Conservation (phyloP, 2,329 filamentous ascomycete genomes). For the Didymella glomerata region DNA sequence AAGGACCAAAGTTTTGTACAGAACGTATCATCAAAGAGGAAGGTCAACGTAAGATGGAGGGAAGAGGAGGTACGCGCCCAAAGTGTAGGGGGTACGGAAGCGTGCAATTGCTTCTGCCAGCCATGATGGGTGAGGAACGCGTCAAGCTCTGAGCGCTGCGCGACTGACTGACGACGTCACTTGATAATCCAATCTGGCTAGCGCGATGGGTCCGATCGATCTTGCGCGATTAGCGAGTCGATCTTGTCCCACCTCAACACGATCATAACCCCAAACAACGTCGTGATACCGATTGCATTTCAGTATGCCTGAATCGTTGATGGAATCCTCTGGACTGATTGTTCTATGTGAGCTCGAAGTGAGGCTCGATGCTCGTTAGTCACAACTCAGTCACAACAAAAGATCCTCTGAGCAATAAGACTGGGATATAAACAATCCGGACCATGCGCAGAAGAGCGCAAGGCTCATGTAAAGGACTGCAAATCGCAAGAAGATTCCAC, state of each 20-base stretch:
- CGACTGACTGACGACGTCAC: constrained; percentile 30
- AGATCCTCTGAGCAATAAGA: no score
- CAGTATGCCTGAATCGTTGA: no score
- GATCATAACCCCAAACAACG: neutral
- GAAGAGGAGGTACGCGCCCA: constrained; percentile 9
- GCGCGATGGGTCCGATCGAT: constrained; percentile 20
- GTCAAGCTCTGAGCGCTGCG: constrained; percentile 30
- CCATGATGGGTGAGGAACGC: constrained; percentile 32
- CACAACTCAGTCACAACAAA: no score
- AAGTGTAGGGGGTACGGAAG: constrained; percentile 11
- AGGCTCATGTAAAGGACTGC: no score
- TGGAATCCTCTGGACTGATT: no score
- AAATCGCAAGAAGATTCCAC: no score
- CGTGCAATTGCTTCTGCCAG: constrained; percentile 16
- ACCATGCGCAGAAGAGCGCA: no score
- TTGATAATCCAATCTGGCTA: constrained; percentile 20
- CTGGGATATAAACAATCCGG: no score
- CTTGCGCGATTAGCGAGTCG: constrained; percentile 25
- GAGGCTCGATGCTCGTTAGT: no score
- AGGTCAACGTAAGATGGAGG: constrained; percentile 12
- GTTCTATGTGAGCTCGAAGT: no score
- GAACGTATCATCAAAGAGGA: constrained; percentile 43
- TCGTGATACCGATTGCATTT: neutral
- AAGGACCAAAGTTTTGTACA: constrained; percentile 29
- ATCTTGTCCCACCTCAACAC: constrained; percentile 7